Evolutionary conservation across 352 stramenopile species (phyloP), one percentile per base, ranked within the genome.

Genomic region (Pythium folliculosum): DNA sequence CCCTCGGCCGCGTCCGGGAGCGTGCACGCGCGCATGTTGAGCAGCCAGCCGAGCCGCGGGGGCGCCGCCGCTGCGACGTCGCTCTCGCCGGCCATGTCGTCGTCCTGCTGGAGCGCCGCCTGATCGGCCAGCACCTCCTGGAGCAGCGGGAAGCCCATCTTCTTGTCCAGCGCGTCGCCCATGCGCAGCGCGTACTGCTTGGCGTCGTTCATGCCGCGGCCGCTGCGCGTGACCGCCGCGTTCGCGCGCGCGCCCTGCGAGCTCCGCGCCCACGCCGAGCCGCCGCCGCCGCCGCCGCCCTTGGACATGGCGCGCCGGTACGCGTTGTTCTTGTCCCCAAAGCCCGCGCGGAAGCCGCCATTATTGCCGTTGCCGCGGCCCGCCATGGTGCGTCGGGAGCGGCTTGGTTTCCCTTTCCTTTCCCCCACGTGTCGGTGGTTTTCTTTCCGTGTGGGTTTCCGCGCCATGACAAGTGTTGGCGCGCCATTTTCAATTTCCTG

Each of bases 161-260:
- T 86, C 35, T 76, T 67, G 65, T 94, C 86, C 37, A 94, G 71
- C 45, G 80, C 84, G 66, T 94, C 81, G 27, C 84, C 83, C 60
- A 82, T 81, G 25, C 77, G 64, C 47, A 94, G 69, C 48, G 77
- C 72, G 35, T 79, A 81, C 50, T 76, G 76, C 60, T 92, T 92
- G 21, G 70, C 66, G 19, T 90, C 80, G 23, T 73, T 89, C 78
- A 92, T 89, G 30, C 67, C 77, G 53, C 75, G 77, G 14, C 77
- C 75, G 40, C 57, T 63, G 44, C 77, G 78, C 37, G 54, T 57
- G 4, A 66, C 62, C 35, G 63, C 62, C 1, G 81, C 80, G 53
- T 94, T 91, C 23, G 82, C 80, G 30, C 86, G 86, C 56, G 86
- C 77, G 35, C 86, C 86, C 56, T 94, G 84, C 27, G 86, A 94